Evolutionary conservation across 306 rosid genomes (phyloP).

Genomic region (peach (Prunus persica)): DNA sequence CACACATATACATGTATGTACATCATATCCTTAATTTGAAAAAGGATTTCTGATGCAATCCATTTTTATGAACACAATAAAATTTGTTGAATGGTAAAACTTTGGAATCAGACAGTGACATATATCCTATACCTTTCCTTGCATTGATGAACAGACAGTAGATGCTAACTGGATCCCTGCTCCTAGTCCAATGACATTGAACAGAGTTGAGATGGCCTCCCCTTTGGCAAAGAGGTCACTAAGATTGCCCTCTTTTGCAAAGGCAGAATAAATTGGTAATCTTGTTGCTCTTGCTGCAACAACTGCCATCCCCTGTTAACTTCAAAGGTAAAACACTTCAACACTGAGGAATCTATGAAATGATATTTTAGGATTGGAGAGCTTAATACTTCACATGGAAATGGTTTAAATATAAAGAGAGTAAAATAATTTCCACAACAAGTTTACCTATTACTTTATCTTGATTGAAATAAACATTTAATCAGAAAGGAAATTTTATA

Average conservation of each 20-base stretch:
- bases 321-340: conserved; percentile 15
- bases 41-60: neutral
- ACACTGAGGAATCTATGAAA: neutral
- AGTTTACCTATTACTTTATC: neutral
- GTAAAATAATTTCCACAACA: neutral
- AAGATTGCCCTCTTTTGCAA: conserved; percentile 97
- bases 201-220: conserved; percentile 96
- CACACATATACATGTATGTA: too few relatives aligned
- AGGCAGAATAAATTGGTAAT: conserved; percentile 97
- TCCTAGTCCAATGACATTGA: conserved; percentile 87
- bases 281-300: conserved; percentile 99
- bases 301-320: conserved; percentile 86
- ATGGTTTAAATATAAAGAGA: neutral
- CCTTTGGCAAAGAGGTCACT: conserved; percentile 99
- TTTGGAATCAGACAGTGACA: neutral
- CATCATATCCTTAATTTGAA: neutral
- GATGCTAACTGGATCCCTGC: conserved; percentile 92
- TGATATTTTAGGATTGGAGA: neutral
- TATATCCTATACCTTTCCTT: conserved; percentile 71
- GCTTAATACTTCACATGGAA: neutral
- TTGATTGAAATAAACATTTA: neutral
- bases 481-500: neutral
- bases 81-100: neutral
- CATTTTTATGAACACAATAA: neutral
- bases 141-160: conserved; percentile 79